Conservation (phyloP, 495 filamentous ascomycete species). For the Trichoderma parareesei region DNA sequence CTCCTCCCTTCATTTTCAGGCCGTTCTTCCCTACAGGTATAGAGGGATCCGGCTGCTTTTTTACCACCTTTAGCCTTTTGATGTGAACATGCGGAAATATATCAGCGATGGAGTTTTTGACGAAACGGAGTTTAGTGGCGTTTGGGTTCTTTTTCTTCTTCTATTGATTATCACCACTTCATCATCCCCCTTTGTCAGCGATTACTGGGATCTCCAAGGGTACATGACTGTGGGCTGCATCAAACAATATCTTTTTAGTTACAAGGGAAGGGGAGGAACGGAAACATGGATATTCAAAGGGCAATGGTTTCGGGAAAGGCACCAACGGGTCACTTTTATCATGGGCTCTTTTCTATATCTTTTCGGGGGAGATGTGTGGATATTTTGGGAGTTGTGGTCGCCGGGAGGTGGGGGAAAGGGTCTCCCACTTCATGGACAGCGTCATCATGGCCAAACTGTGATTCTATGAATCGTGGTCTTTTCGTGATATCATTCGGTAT, state of each 20-base stretch:
- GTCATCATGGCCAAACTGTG: background rate
- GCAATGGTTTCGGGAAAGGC: background rate
- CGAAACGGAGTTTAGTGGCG: background rate
- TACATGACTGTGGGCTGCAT: background rate
- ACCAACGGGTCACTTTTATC: background rate
- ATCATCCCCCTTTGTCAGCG: background rate
- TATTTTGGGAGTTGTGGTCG: conserved; percentile 6
- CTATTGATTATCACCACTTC: background rate
- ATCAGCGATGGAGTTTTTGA: conserved; percentile 13
- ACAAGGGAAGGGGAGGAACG: background rate
- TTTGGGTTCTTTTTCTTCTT: background rate
- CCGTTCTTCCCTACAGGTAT: background rate
- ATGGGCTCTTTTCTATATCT: background rate
- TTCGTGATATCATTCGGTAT: background rate
- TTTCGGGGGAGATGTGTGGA: background rate
- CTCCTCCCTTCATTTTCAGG: background rate
- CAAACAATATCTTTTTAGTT: background rate
- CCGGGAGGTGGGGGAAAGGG: background rate
- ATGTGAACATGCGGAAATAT: conserved; percentile 5
- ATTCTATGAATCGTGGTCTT: background rate
- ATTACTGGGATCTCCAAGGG: background rate
- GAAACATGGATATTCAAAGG: background rate
- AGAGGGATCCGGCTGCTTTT: background rate
- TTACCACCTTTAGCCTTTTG: background rate
- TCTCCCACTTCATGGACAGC: background rate